These are phyloP conservation scores for Phytopythium oedochilum DNA, from an alignment of 352 stramenopile genomes.

Conservation along the genomic window DNA sequence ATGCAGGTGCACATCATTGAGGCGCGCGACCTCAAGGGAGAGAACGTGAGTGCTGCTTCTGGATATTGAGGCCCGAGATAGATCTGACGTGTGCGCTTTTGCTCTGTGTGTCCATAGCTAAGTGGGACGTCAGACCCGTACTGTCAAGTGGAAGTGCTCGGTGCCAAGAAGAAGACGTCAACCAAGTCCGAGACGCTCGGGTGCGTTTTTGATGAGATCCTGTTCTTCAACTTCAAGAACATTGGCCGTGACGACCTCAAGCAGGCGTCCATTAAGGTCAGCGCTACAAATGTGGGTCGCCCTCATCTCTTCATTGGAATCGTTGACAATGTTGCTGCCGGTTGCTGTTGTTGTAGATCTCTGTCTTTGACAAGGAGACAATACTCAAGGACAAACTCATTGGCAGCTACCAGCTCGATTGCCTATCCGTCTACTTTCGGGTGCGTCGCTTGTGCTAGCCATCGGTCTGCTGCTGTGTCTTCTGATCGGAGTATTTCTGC, in stretches of 20 bases:
- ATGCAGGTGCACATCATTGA: constrained; percentile 87
- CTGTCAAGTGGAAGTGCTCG: constrained; percentile 76
- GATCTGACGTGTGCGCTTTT: neutral
- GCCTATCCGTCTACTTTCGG: constrained; percentile 61
- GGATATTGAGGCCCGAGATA: neutral
- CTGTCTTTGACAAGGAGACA: constrained; percentile 68
- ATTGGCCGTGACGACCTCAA: constrained; percentile 67
- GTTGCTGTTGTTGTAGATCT: constrained; percentile 28
- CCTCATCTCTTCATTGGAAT: neutral
- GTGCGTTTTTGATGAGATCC: constrained; percentile 88
- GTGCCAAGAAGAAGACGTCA: constrained; percentile 65
- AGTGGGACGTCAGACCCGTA: constrained; percentile 89
- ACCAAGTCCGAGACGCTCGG: constrained; percentile 77
- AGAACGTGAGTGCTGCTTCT: constrained; percentile 52
- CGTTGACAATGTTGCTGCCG: constrained; percentile 1
- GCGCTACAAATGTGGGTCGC: neutral
- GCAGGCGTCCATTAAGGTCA: constrained; percentile 64
- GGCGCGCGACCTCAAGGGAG: constrained; percentile 82
- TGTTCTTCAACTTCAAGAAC: constrained; percentile 89
- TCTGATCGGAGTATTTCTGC: neutral
- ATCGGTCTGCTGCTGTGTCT: neutral
- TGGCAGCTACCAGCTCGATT: constrained; percentile 82
- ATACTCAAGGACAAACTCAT: constrained; percentile 80
- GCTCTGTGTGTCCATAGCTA: constrained; percentile 22
- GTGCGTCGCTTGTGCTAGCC: constrained; percentile 18